A percentile compares a stretch with the other conserved stretches of the same genome.
Evolutionary conservation across 805 yeast genomes (phyloP).

Genomic region (Metschnikowia sp.): DNA sequence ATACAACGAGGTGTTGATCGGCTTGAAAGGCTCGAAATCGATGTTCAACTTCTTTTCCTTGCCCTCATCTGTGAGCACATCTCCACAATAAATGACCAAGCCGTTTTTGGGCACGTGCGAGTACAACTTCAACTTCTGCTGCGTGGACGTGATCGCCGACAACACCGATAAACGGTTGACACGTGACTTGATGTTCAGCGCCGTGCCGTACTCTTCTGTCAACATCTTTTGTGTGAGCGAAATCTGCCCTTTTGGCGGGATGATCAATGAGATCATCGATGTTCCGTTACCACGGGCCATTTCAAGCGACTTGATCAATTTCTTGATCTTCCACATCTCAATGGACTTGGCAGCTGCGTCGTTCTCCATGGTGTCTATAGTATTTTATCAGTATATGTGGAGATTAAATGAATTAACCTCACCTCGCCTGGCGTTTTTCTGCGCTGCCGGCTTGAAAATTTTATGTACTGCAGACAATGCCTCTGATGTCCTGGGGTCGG

Average conservation of each 20-base stretch:
- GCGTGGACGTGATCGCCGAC: constrained; percentile 97
- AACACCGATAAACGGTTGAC: constrained; percentile 94
- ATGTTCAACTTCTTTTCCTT: constrained; percentile 95
- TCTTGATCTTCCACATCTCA: constrained; percentile 98
- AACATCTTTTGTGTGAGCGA: constrained; percentile 84
- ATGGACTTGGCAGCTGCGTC: constrained; percentile 83
- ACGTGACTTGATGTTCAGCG: constrained; percentile 95
- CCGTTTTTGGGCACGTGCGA: constrained; percentile 92
- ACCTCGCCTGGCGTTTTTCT: background rate
- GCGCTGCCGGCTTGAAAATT: constrained; percentile 5
- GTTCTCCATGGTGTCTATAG: constrained; percentile 12
- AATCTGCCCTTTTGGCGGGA: constrained; percentile 94
- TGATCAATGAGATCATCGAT: constrained; percentile 94
- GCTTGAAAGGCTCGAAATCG: constrained; percentile 98
- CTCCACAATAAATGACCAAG: constrained; percentile 96
- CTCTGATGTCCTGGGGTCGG: constrained; percentile 1
- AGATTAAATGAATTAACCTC: background rate
- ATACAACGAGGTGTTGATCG: constrained; percentile 93
- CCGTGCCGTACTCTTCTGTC: constrained; percentile 98
- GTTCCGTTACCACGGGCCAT: constrained; percentile 98
- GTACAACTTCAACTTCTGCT: constrained; percentile 90
- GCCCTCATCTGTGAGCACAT: constrained; percentile 94
- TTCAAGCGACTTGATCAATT: constrained; percentile 82
- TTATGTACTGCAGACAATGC: constrained; percentile 5
- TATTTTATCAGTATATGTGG: background rate